Percentiles rank a stretch among this genome's conserved stretches.
Conservation (phyloP, 192 early-diverging fungal genomes). For the Borealophlyctis nickersoniae region DNA sequence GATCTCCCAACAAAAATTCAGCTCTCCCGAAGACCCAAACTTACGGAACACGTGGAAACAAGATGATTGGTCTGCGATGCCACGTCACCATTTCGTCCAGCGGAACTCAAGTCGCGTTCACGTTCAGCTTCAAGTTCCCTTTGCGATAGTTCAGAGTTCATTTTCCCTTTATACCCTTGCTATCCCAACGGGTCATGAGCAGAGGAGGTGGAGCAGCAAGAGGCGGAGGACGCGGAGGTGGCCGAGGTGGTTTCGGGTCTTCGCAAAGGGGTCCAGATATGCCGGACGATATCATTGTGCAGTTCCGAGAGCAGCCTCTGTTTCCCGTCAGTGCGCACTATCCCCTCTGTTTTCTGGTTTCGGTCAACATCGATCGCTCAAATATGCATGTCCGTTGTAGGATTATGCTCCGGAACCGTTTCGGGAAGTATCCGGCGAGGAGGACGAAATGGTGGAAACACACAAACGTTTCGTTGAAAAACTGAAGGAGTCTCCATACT, state of each 20-base stretch:
- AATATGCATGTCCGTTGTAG: not conserved
- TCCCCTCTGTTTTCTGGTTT: too few relatives aligned
- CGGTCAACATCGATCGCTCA: too few relatives aligned
- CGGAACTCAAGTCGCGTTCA: too few relatives aligned
- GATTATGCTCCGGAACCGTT: slow-evolving; percentile 21
- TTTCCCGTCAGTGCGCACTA: slow-evolving; percentile 13
- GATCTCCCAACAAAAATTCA: slow-evolving; percentile 7
- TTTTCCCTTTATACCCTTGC: too few relatives aligned
- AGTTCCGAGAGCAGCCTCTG: slow-evolving; percentile 6
- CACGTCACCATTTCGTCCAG: too few relatives aligned
- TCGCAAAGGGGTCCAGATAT: not conserved
- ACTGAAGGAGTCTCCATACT: slow-evolving; percentile 16
- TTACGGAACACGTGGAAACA: too few relatives aligned
- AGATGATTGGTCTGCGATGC: too few relatives aligned
- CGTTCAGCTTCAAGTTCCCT: too few relatives aligned
- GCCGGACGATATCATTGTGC: slow-evolving; percentile 10
- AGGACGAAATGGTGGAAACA: slow-evolving; percentile 8
- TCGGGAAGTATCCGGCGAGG: not conserved
- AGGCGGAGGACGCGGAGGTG: not conserved
- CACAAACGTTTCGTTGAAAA: slow-evolving; percentile 9
- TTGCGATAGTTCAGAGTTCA: too few relatives aligned
- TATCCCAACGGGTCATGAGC: too few relatives aligned
- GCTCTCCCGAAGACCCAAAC: too few relatives aligned
- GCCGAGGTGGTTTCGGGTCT: not conserved
- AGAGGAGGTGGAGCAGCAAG: not conserved